phyloP scores from a whole-genome alignment of 495 filamentous ascomycete genomes.

The Recurvomyces mirabilis region DNA sequence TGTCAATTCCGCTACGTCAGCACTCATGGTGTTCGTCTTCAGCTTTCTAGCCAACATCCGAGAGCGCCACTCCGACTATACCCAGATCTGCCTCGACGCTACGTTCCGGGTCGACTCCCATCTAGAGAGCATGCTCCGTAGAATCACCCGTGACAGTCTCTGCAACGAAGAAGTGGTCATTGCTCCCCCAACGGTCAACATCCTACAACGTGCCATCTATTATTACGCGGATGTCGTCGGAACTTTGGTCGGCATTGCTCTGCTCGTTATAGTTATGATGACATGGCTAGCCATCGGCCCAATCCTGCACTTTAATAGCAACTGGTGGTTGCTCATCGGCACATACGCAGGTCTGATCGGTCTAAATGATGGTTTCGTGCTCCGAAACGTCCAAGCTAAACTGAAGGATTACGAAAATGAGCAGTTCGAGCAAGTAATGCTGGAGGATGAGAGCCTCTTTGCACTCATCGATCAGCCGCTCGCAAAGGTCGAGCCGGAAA shows the following conservation, averaged over 20 bases:
- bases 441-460: background rate
- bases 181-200: background rate
- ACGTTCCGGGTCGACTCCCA: background rate
- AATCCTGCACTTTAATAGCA: background rate
- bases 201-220: conserved; percentile 1
- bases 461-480: background rate
- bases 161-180: background rate
- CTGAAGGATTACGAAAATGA: background rate
- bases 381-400: conserved; percentile 1
- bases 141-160: background rate
- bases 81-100: background rate
- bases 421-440: background rate
- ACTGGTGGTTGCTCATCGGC: conserved; percentile 7
- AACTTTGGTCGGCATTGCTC: conserved; percentile 1
- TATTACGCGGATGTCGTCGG: conserved; percentile 2
- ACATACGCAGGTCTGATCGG: conserved; percentile 3
- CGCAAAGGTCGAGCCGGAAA: background rate
- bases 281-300: conserved; percentile 3
- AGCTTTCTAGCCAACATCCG: conserved; percentile 2
- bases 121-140: background rate
- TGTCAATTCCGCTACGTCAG: conserved; percentile 1
- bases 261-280: background rate
- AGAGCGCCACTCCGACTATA: background rate
- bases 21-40: conserved; percentile 5
- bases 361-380: background rate